Evolutionary conservation across 805 yeast genomes (phyloP).

Genomic region (Barnettozyma siamensis): DNA sequence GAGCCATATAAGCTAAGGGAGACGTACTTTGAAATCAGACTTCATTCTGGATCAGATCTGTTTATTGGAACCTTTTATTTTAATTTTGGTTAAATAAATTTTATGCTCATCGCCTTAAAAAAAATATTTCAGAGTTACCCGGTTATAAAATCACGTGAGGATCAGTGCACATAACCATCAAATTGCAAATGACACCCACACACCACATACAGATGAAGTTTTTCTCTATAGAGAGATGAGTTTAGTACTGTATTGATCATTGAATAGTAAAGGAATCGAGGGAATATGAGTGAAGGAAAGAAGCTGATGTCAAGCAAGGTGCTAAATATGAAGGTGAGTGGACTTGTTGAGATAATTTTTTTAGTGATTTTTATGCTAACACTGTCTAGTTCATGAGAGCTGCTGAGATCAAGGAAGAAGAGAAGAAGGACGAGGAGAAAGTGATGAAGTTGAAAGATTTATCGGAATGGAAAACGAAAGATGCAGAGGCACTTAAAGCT

Average conservation of each 20-base stretch:
- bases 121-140: slow-evolving; percentile 10
- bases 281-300: slow-evolving; percentile 7
- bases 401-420: slow-evolving; percentile 32
- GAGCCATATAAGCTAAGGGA: slow-evolving; percentile 6
- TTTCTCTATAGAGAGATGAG: not conserved
- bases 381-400: slow-evolving; percentile 59
- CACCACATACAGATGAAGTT: not conserved
- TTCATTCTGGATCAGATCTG: slow-evolving; percentile 46
- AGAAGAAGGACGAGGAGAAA: slow-evolving; percentile 29
- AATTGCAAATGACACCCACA: not conserved
- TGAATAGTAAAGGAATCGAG: too few species aligned
- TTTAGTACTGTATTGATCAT: too few species aligned
- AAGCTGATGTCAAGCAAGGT: slow-evolving; percentile 60
- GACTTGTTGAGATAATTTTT: not conserved
- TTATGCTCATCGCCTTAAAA: slow-evolving; percentile 17
- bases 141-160: not conserved
- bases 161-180: not conserved
- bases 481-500: slow-evolving; percentile 24
- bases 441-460: slow-evolving; percentile 39
- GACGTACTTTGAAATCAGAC: slow-evolving; percentile 56
- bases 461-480: slow-evolving; percentile 27
- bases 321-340: slow-evolving; percentile 58
- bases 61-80: too few species aligned
- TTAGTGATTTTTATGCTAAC: too few species aligned
- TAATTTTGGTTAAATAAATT: not conserved